Evolutionary conservation across 2,329 filamentous ascomycete genomes (phyloP).

Genomic region (Fusarium lateritium): DNA sequence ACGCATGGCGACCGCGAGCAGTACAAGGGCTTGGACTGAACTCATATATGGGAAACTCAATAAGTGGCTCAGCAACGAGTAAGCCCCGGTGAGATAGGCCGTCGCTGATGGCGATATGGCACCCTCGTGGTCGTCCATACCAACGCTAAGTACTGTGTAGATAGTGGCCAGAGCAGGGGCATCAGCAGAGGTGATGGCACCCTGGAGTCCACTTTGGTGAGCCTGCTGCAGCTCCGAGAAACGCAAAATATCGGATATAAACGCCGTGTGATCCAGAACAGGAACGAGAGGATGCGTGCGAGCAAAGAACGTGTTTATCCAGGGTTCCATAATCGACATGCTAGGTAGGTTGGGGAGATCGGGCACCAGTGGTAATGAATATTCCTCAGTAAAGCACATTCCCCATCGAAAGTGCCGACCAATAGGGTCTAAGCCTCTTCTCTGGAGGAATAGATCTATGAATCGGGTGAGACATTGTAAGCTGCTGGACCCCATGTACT

Average conservation of each 20-base stretch:
- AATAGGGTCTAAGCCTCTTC: constrained; percentile 38
- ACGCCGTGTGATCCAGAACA: constrained; percentile 29
- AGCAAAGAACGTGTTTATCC: constrained; percentile 39
- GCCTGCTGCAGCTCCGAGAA: constrained; percentile 38
- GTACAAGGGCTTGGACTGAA: constrained; percentile 38
- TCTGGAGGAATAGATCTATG: constrained; percentile 38
- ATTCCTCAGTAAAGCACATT: constrained; percentile 44
- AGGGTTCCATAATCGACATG: constrained; percentile 39
- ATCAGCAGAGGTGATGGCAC: constrained; percentile 24
- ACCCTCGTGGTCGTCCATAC: constrained; percentile 36
- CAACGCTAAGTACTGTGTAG: constrained; percentile 35
- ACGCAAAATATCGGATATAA: constrained; percentile 36
- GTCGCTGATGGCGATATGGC: constrained; percentile 27
- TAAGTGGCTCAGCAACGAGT: constrained; percentile 36
- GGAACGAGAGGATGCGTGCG: constrained; percentile 42
- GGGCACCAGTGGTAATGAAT: constrained; percentile 26
- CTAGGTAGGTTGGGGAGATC: constrained; percentile 34
- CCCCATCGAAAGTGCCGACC: constrained; percentile 42
- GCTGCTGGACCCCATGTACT: constrained; percentile 46
- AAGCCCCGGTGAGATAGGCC: constrained; percentile 35
- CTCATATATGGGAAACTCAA: constrained; percentile 39
- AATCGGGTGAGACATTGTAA: constrained; percentile 40
- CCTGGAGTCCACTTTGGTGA: constrained; percentile 24
- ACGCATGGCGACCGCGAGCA: constrained; percentile 38
- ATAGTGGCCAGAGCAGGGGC: constrained; percentile 31